phyloP scores from a whole-genome alignment of 805 yeast species.

The Cyberlindnera xishuangbannaensis region DNA sequence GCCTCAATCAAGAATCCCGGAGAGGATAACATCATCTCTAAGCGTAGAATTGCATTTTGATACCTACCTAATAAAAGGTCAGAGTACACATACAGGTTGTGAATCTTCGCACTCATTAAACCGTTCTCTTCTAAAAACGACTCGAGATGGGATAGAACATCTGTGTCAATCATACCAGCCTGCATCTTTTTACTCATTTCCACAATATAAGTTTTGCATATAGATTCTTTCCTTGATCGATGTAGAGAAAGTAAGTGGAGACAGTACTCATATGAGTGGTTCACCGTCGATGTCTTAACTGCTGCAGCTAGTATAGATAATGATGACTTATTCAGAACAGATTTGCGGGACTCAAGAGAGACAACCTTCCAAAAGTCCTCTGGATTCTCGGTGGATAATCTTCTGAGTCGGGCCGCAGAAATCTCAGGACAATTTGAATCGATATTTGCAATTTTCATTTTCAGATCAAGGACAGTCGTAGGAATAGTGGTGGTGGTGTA shows the following conservation, averaged over 20 bases:
- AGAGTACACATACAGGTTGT: constrained; percentile 14
- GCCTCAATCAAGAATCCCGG: constrained; percentile 3
- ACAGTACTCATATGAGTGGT: constrained; percentile 12
- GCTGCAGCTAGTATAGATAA: constrained; percentile 11
- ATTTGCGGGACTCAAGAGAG: constrained; percentile 4
- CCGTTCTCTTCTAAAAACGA: constrained; percentile 4
- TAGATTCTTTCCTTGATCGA: constrained; percentile 1
- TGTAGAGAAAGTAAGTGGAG: constrained; percentile 7
- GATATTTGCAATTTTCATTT: constrained; percentile 1
- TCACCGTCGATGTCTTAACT: constrained; percentile 2
- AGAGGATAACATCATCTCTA: constrained; percentile 5
- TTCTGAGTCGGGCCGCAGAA: constrained; percentile 6
- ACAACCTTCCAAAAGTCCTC: constrained; percentile 13
- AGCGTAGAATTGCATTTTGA: constrained; percentile 7
- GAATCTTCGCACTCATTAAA: constrained; percentile 6
- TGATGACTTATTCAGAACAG: constrained; percentile 6
- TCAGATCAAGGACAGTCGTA: constrained; percentile 3
- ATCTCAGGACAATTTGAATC: constrained; percentile 2
- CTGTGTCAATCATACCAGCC: constrained; percentile 1
- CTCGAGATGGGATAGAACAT: constrained; percentile 12
- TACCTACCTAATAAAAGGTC: constrained; percentile 10
- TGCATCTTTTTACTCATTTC: constrained; percentile 3
- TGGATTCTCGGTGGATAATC: constrained; percentile 6
- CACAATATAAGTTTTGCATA: constrained; percentile 6
- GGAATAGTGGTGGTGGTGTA: constrained; percentile 11